phyloP scores from a whole-genome alignment of 1,284 basidiomycete genomes.

The Trametes polyzona region DNA sequence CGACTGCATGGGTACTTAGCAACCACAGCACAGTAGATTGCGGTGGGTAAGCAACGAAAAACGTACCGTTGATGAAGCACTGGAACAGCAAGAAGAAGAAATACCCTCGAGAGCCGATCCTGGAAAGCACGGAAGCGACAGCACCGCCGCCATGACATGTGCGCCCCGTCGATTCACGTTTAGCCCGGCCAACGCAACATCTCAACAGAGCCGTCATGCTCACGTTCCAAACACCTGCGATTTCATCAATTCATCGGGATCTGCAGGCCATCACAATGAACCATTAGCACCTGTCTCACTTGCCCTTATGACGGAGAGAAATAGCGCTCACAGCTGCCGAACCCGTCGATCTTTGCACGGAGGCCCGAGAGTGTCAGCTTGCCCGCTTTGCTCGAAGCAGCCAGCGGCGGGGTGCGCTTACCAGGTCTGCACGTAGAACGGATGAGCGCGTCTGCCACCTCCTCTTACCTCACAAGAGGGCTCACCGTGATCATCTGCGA shows the following conservation, averaged over 20 bases:
- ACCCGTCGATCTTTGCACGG: slow-evolving; percentile 82
- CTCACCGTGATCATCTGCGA: slow-evolving; percentile 75
- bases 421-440: slow-evolving; percentile 43
- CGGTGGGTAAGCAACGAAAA: background rate
- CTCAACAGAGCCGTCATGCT: no score
- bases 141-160: background rate
- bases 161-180: background rate
- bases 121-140: slow-evolving; percentile 35
- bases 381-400: slow-evolving; percentile 32
- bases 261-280: slow-evolving; percentile 46
- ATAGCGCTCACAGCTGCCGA: slow-evolving; percentile 75
- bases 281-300: background rate
- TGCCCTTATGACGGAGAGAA: background rate
- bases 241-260: slow-evolving; percentile 79
- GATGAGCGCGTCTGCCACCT: slow-evolving; percentile 6
- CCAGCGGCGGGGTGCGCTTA: slow-evolving; percentile 31
- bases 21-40: background rate
- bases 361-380: slow-evolving; percentile 9
- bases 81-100: slow-evolving; percentile 95
- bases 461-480: slow-evolving; percentile 13
- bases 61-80: slow-evolving; percentile 81
- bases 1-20: slow-evolving; percentile 46
- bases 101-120: slow-evolving; percentile 82
- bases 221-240: slow-evolving; percentile 80
- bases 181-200: no score